These are phyloP conservation scores for Plasmodium coatneyi DNA, from an alignment of 169 alveolate species.

Conservation along the genomic window DNA sequence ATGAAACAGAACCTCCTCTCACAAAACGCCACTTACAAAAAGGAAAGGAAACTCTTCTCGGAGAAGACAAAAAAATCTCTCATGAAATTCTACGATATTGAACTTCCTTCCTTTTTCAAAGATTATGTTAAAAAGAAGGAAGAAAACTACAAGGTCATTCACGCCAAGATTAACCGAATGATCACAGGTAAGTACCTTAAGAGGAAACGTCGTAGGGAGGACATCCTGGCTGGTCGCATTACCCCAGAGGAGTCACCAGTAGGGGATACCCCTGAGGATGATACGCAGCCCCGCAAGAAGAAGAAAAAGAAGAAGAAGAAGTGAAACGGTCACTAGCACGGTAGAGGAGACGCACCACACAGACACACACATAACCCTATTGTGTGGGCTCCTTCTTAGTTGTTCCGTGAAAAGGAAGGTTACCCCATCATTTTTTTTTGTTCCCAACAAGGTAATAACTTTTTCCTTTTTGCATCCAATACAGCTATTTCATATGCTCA, in stretches of 20 bases:
- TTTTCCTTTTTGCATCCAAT: neutral
- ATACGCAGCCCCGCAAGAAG: neutral
- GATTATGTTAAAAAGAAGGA: conserved; percentile 61
- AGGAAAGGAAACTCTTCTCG: conserved; percentile 45
- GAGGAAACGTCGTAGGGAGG: conserved; percentile 49
- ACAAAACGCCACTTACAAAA: conserved; percentile 35
- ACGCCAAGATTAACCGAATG: conserved; percentile 32
- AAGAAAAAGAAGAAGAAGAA: conserved; percentile 2
- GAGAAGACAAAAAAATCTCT: conserved; percentile 36
- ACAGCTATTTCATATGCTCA: neutral
- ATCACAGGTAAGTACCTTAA: conserved; percentile 39
- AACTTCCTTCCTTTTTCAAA: conserved; percentile 64
- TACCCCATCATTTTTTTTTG: neutral
- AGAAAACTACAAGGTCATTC: conserved; percentile 42
- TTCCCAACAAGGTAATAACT: too few relatives aligned
- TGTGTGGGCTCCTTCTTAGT: neutral
- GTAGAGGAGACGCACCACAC: neutral
- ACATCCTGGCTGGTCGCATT: neutral
- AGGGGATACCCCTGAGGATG: neutral
- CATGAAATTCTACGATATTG: conserved; percentile 64
- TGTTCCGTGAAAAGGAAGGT: neutral
- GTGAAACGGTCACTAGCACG: neutral
- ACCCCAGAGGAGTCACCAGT: neutral
- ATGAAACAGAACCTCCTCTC: conserved; percentile 37
- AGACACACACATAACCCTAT: neutral